Evolutionary conservation across 75 land plant species (phyloP).

Genomic region (Cunninghamia lanceolata): DNA sequence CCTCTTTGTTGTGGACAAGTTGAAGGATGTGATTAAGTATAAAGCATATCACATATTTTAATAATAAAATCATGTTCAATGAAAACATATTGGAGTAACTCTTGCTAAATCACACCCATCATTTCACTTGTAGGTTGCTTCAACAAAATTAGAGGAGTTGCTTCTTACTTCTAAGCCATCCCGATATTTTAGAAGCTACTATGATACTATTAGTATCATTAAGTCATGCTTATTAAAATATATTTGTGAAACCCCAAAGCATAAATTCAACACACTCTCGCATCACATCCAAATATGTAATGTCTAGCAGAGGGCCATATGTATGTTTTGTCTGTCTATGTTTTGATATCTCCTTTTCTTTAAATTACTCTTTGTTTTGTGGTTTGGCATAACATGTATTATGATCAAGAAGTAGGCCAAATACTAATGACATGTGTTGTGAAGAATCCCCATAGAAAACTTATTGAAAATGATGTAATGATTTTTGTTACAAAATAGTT

Average conservation of each 20-base stretch:
- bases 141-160: conserved; percentile 57
- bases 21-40: conserved; percentile 92
- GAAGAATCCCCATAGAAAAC: conserved; percentile 22
- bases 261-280: not conserved
- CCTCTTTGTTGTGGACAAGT: conserved; percentile 69
- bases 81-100: not conserved
- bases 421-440: conserved; percentile 69
- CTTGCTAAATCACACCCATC: not conserved
- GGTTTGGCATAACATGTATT: conserved; percentile 41
- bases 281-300: not conserved
- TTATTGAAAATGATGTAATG: conserved; percentile 38
- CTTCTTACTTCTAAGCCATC: conserved; percentile 49
- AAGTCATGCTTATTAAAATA: not conserved
- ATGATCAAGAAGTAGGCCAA: conserved; percentile 65
- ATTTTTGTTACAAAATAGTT: conserved; percentile 64
- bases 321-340: not conserved
- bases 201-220: conserved; percentile 56
- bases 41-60: conserved; percentile 72
- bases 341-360: not conserved
- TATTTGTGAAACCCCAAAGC: not conserved
- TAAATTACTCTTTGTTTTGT: not conserved
- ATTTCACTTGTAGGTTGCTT: conserved; percentile 30
- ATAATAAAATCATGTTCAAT: not conserved
- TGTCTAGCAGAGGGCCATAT: not conserved
- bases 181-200: conserved; percentile 51